phyloP scores from a whole-genome alignment of 2,329 filamentous ascomycete species.

The Claviceps sp. region DNA sequence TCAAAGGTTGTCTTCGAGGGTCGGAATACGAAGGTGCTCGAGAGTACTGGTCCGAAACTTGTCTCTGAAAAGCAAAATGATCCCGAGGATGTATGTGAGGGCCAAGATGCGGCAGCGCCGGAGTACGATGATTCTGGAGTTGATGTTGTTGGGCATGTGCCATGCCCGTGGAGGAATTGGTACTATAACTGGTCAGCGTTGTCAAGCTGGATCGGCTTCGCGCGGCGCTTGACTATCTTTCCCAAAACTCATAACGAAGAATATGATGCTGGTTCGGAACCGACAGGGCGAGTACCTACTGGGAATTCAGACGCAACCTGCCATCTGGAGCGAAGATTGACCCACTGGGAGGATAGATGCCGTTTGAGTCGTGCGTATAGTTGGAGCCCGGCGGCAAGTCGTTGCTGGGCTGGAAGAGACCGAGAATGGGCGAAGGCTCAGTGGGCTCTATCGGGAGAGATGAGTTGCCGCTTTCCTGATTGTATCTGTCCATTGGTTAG shows the following conservation, averaged over 20 bases:
- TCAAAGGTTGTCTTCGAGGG: constrained; percentile 34
- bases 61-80: constrained; percentile 35
- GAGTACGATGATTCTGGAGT: constrained; percentile 26
- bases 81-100: constrained; percentile 37
- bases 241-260: not conserved
- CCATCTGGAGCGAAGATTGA: constrained; percentile 37
- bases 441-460: constrained; percentile 41
- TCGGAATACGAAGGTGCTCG: constrained; percentile 39
- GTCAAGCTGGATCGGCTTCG: not conserved
- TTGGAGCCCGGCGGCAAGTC: constrained; percentile 31
- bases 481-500: constrained; percentile 31
- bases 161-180: constrained; percentile 40
- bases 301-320: constrained; percentile 40
- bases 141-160: constrained; percentile 33
- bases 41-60: constrained; percentile 33
- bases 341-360: constrained; percentile 33
- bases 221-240: not conserved
- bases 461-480: constrained; percentile 37
- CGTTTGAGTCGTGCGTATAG: constrained; percentile 35
- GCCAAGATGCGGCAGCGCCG: constrained; percentile 38
- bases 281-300: constrained; percentile 30
- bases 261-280: not conserved
- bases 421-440: constrained; percentile 37
- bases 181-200: constrained; percentile 22
- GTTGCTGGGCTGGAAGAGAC: constrained; percentile 34